A percentile compares a stretch with the other conserved stretches of the same genome.
phyloP scores from a whole-genome alignment of 192 early-diverging fungal species.

The Linnemannia schmuckeri region DNA sequence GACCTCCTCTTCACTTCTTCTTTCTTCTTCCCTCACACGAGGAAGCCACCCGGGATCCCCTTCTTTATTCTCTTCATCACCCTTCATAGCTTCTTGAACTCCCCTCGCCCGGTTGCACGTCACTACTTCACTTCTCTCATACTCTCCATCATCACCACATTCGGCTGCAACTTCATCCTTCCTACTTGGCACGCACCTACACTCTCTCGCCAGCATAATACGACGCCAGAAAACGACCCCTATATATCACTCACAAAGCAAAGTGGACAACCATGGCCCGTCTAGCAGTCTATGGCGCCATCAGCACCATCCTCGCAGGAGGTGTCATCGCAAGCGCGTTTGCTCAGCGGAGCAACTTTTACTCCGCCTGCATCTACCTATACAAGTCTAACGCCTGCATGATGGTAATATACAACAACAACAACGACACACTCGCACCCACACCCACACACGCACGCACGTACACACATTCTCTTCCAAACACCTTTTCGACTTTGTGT shows the following conservation, averaged over 20 bases:
- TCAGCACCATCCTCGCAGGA: conserved; percentile 73
- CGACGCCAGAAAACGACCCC: not conserved
- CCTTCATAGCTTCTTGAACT: not conserved
- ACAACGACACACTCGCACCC: not conserved
- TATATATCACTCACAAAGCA: not conserved
- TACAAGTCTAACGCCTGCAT: conserved; percentile 89
- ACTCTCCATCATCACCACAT: not conserved
- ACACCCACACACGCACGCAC: not conserved
- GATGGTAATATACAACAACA: conserved; percentile 70
- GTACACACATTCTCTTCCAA: too few relatives aligned
- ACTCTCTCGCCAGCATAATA: not conserved
- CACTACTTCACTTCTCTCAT: not conserved
- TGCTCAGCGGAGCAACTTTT: conserved; percentile 84
- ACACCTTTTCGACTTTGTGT: too few relatives aligned
- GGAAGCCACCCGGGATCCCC: not conserved
- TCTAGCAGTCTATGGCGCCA: conserved; percentile 78
- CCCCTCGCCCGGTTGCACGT: not conserved
- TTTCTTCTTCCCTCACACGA: not conserved
- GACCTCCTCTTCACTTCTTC: not conserved
- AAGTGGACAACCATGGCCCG: conserved; percentile 57
- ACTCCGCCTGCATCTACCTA: conserved; percentile 90
- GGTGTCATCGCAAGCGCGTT: conserved; percentile 76
- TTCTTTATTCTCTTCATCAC: not conserved
- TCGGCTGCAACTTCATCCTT: not conserved
- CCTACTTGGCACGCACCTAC: not conserved